phyloP scores from a whole-genome alignment of 108 stramenopile species.

The Skeletonema grethae region DNA sequence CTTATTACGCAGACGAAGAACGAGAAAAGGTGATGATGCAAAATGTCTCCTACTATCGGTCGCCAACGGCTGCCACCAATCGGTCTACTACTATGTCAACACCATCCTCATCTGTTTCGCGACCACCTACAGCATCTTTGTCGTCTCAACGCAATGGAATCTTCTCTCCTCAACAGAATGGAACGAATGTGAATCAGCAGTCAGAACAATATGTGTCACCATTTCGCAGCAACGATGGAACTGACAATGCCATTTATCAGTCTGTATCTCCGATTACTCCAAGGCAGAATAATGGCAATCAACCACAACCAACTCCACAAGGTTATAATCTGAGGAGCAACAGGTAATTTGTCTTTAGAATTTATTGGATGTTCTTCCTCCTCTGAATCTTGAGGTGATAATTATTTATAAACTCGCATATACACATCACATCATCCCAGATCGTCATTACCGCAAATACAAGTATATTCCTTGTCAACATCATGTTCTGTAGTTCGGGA shows the following conservation, averaged over 20 bases:
- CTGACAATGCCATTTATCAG: conserved; percentile 35
- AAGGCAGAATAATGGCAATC: conserved; percentile 5
- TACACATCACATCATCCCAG: neutral
- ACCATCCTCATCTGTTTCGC: conserved; percentile 4
- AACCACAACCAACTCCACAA: neutral
- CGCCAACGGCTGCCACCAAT: conserved; percentile 29
- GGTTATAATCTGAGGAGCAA: conserved; percentile 3
- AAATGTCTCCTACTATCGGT: conserved; percentile 41
- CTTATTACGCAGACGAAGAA: conserved; percentile 41
- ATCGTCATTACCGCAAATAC: neutral
- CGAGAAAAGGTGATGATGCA: conserved; percentile 36
- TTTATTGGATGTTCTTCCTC: neutral
- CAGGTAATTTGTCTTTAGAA: neutral
- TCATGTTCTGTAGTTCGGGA: neutral
- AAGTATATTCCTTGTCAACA: neutral
- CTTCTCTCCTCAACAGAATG: conserved; percentile 28
- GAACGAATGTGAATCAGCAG: conserved; percentile 16
- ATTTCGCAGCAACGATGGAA: conserved; percentile 20
- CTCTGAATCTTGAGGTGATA: neutral
- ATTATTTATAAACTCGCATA: neutral
- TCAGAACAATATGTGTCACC: conserved; percentile 13
- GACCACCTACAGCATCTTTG: conserved; percentile 32
- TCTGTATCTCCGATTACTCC: conserved; percentile 39
- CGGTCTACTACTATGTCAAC: conserved; percentile 6
- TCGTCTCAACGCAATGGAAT: conserved; percentile 43